These are phyloP conservation scores for Chlorella sp. DNA, from an alignment of 139 green algal species.

Conservation along the genomic window DNA sequence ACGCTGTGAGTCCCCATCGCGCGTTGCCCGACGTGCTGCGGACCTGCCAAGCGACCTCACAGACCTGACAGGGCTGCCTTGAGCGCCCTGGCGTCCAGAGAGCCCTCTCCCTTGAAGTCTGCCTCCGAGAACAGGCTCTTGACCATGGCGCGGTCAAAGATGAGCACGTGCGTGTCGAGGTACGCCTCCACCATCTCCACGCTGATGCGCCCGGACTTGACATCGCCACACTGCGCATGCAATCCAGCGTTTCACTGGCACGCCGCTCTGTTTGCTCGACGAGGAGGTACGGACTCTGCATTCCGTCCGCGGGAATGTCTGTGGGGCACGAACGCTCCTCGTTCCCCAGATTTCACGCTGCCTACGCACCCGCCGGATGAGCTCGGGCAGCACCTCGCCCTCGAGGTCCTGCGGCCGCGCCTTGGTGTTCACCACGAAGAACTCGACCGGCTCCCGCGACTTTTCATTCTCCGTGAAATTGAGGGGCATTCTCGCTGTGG, in stretches of 20 bases:
- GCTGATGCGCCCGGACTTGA: constrained; percentile 26
- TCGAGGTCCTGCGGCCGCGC: constrained; percentile 16
- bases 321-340: background rate
- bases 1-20: too few relatives aligned
- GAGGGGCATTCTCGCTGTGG: constrained; percentile 20
- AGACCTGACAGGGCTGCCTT: constrained; percentile 28
- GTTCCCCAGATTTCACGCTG: background rate
- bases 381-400: constrained; percentile 19
- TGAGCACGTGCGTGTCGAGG: constrained; percentile 27
- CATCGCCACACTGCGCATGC: constrained; percentile 32
- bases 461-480: constrained; percentile 25
- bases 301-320: background rate
- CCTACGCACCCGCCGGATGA: constrained; percentile 15
- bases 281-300: background rate
- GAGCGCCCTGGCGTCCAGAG: constrained; percentile 17
- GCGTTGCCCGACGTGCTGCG: too few relatives aligned
- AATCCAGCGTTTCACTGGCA: too few relatives aligned
- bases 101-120: constrained; percentile 35
- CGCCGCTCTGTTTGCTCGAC: background rate
- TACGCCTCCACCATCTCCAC: constrained; percentile 26
- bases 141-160: constrained; percentile 35
- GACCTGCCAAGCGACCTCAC: too few relatives aligned
- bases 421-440: constrained; percentile 18
- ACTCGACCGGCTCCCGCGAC: constrained; percentile 14
- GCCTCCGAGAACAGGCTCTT: constrained; percentile 29